Evolutionary conservation across 2,329 filamentous ascomycete genomes (phyloP).

Genomic region (Aspergillus persii): DNA sequence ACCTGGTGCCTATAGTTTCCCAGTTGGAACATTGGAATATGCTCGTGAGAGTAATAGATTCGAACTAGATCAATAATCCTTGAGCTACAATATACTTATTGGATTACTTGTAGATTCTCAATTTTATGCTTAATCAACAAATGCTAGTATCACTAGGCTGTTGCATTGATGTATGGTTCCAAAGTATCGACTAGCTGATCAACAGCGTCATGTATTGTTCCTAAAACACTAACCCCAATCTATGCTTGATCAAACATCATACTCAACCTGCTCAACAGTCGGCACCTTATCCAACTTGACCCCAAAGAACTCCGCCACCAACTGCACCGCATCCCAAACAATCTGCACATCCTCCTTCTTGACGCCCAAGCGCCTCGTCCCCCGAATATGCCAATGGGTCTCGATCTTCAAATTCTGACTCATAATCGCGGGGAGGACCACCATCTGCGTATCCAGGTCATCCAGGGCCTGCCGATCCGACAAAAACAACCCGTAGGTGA

Average conservation of each 20-base stretch:
- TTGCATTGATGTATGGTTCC: no score
- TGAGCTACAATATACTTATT: no score
- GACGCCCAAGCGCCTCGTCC: slow-evolving; percentile 41
- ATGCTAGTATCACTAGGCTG: no score
- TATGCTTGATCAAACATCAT: slow-evolving; percentile 23
- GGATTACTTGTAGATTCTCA: no score
- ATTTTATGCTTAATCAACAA: no score
- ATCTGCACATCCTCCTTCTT: slow-evolving; percentile 41
- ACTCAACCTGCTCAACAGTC: slow-evolving; percentile 31
- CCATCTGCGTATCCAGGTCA: slow-evolving; percentile 45
- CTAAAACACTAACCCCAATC: no score
- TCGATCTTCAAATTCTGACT: slow-evolving; percentile 43
- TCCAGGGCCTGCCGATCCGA: slow-evolving; percentile 43
- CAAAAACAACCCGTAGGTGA: slow-evolving; percentile 62
- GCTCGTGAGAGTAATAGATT: no score
- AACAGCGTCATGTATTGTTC: not conserved
- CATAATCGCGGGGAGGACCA: slow-evolving; percentile 46
- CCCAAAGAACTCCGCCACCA: slow-evolving; percentile 29
- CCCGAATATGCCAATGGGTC: slow-evolving; percentile 48
- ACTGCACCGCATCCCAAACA: slow-evolving; percentile 31
- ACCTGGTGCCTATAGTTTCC: no score
- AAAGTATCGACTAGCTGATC: not conserved
- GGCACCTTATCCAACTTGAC: slow-evolving; percentile 30
- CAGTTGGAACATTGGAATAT: no score
- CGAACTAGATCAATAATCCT: no score